Conservation (phyloP, 257 asterid genomes). For the Penstemon newberryi region DNA sequence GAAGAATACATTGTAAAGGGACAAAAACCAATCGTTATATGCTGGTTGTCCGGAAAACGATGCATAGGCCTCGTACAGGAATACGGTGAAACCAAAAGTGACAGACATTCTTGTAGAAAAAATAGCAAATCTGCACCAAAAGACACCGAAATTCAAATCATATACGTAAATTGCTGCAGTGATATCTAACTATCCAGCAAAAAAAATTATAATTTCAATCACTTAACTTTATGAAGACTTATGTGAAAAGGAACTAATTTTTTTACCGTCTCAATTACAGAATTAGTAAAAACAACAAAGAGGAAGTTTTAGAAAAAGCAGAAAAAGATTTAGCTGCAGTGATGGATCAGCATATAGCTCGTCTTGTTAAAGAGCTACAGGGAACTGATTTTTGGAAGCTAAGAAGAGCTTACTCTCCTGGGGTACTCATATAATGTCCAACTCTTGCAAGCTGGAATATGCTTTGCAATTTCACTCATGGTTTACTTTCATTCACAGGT, state of each 20-base stretch:
- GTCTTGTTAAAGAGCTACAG: constrained; percentile 73
- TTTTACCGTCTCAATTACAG: constrained; percentile 40
- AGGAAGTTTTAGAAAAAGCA: constrained; percentile 72
- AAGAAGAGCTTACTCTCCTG: constrained; percentile 95
- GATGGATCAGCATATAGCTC: constrained; percentile 60
- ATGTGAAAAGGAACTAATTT: neutral
- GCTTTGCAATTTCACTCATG: constrained; percentile 19
- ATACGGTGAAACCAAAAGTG: constrained; percentile 64
- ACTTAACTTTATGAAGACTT: neutral
- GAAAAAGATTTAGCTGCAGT: constrained; percentile 80
- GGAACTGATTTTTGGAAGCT: constrained; percentile 97
- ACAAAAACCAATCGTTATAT: constrained; percentile 85
- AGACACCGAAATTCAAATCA: neutral
- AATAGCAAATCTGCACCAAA: constrained; percentile 75
- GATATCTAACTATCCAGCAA: too few species aligned
- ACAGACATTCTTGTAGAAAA: constrained; percentile 74
- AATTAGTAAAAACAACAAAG: constrained; percentile 74
- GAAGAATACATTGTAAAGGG: constrained; percentile 87
- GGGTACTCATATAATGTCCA: constrained; percentile 47
- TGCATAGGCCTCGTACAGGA: constrained; percentile 67
- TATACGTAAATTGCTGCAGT: too few species aligned
- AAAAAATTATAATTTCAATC: constrained; percentile 4
- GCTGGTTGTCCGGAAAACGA: constrained; percentile 82
- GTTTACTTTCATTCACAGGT: constrained; percentile 47
- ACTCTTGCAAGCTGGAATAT: constrained; percentile 2